Conservation (phyloP, 306 rosid genomes). For the Canavalia ensiformis region DNA sequence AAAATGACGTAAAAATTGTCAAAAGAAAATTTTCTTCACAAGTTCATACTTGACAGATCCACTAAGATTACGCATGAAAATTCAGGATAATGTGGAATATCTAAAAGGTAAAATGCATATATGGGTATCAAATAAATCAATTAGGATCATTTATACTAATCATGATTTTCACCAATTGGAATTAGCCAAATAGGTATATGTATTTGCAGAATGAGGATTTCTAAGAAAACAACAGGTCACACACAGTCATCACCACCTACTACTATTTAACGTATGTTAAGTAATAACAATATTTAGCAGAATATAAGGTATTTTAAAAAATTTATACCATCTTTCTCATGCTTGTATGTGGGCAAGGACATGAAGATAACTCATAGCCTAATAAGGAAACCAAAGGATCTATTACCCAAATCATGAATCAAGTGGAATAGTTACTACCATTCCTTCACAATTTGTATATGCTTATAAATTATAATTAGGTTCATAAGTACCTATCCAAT, state of each 20-base stretch:
- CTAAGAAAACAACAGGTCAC: neutral
- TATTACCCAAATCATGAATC: constrained; percentile 26
- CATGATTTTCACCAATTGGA: neutral
- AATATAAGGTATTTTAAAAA: neutral
- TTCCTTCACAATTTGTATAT: constrained; percentile 17
- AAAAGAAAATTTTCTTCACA: constrained; percentile 10
- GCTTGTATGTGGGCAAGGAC: neutral
- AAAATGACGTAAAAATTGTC: constrained; percentile 30
- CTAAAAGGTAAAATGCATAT: neutral
- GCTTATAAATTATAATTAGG: constrained; percentile 3
- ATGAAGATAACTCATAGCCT: constrained; percentile 1
- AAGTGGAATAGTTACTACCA: constrained; percentile 3
- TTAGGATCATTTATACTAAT: neutral
- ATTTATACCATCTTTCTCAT: neutral
- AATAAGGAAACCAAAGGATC: constrained; percentile 21
- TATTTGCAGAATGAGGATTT: neutral
- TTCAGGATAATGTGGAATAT: neutral
- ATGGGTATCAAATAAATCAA: neutral
- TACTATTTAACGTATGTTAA: neutral
- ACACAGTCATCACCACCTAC: no score
- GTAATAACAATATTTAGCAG: neutral
- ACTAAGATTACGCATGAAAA: neutral
- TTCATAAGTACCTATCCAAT: constrained; percentile 88
- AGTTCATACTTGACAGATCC: neutral
- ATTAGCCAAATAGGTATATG: neutral